Base-by-base conservation (phyloP, 352 stramenopile species). In the Ophiocytium majus region DNA sequence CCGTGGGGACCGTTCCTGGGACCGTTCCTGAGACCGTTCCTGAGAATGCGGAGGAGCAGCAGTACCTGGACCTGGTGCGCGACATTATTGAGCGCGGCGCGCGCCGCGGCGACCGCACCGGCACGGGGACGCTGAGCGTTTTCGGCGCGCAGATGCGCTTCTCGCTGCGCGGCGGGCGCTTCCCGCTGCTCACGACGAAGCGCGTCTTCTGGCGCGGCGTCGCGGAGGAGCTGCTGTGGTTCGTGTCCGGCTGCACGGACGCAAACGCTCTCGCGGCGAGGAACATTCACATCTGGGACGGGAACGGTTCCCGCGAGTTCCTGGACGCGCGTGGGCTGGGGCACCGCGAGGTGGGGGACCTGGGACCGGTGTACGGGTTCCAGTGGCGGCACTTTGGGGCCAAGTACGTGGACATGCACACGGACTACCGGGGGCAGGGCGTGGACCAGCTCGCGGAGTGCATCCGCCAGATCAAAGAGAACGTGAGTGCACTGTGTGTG, bases 381-480 rank as follows among this genome's bases (percentile, higher is more conserved):
- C 96, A 99, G 90, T 99, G 98, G 98, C 94, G 98, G 50, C 98
- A 99, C 84, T 99, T 99, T 92, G 97, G 98, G 10, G 97, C 97
- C 9, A 94, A 95, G 85, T 99, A 99, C 91, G 95, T 92, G 75
- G 92, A 98, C 87, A 98, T 99, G 94, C 94, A 99, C 90, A 93
- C 94, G 0, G 95, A 99, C 89, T 99, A 99, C 91, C 97, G 92
- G 9, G 96, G 95, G 0, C 90, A 99, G 89, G 97, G 97, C 32
- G 95, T 99, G 23, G 98, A 99, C 91, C 98, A 99, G 87, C 92
- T 99, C 33, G 93, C 93, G 14, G 93, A 99, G 74, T 97, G 98
- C 83, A 98, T 99, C 85, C 89, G 98, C 82, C 98, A 98, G 86
- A 97, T 99, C 82, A 91, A 91, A 37, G 82, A 82, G 14, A 17